Conservation (phyloP, 2,329 filamentous ascomycete genomes). For the Arthroderma sp. region DNA sequence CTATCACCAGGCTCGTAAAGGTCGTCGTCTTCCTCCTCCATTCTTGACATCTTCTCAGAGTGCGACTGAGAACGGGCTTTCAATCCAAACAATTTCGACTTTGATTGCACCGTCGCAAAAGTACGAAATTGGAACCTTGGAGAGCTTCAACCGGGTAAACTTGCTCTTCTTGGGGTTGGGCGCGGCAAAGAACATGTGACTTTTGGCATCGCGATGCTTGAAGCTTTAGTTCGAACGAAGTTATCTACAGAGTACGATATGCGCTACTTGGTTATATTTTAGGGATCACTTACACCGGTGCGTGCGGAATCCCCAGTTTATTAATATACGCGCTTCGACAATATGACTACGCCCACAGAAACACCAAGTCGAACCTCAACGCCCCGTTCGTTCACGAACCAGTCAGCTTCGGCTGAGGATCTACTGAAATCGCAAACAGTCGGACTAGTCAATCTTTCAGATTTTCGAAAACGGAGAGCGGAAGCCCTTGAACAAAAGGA, state of each 20-base stretch:
- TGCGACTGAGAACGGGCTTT: background rate
- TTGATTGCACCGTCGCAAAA: constrained; percentile 17
- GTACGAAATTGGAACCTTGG: constrained; percentile 21
- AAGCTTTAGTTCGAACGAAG: too few relatives aligned
- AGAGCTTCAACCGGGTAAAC: too few relatives aligned
- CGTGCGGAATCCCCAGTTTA: too few relatives aligned
- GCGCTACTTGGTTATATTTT: too few relatives aligned
- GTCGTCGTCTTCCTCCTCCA: constrained; percentile 37
- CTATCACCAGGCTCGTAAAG: constrained; percentile 32
- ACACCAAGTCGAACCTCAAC: constrained; percentile 30
- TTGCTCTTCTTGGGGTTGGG: too few relatives aligned
- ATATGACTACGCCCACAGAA: constrained; percentile 18
- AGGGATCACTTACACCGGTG: too few relatives aligned
- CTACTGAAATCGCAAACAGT: constrained; percentile 75
- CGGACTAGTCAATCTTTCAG: constrained; percentile 78
- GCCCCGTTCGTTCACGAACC: constrained; percentile 52
- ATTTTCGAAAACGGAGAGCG: constrained; percentile 90
- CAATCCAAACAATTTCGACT: background rate
- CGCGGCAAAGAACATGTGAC: too few relatives aligned
- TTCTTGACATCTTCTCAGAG: constrained; percentile 12
- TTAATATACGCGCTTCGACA: background rate
- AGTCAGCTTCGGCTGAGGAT: constrained; percentile 65
- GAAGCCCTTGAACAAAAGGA: constrained; percentile 89
- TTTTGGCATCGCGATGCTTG: too few relatives aligned
- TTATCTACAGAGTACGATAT: too few relatives aligned